Evolutionary conservation across 768 basidiomycete species (phyloP), one percentile per base, ranked within the genome.

Genomic region (Tephrocybe sp.): DNA sequence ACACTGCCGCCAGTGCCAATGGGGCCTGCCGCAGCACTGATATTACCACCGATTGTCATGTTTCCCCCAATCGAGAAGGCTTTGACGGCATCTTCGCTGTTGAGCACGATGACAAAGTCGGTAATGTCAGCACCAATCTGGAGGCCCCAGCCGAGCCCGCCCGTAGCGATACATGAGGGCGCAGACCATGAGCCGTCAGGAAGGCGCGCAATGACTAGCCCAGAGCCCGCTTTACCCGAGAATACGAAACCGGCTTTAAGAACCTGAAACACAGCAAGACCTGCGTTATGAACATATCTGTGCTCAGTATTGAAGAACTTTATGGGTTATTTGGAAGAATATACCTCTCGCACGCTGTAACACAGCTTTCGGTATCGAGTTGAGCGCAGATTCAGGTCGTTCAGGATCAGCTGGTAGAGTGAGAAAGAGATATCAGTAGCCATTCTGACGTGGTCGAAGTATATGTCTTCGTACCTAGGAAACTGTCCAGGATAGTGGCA

Each of bases 111-210:
- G 49, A 99, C 94, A 57, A 97, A 97, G 64, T 97, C 93, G 40
- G 86, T 88, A 64, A 94, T 81, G 70, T 97, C 94, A 2, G 94
- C 94, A 41, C 94, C 94, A 49, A 95, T 91, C 69, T 98, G 95
- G 36, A 94, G 83, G 25, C 92, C 92, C 88, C 92, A 92, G 13
- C 93, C 92, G 10, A 94, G 79, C 29, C 95, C 95, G 15, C 90
- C 94, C 0, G 94, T 98, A 24, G 91, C 94, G 62, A 98, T 95
- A 71, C 94, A 97, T 19, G 90, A 93, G 3, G 95, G 95, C 1
- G 95, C 95, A 41, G 89, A 92, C 93, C 93, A 97, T 9, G 91
- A 93, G 57, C 95, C 95, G 61, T 97, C 94, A 8, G 91, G 88
- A 37, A 94, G 79, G 11, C 93, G 86, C 16, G 93, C 88, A 62